Evolutionary conservation across 208 protist species (phyloP).

Genomic region (Crithidia bombi): DNA sequence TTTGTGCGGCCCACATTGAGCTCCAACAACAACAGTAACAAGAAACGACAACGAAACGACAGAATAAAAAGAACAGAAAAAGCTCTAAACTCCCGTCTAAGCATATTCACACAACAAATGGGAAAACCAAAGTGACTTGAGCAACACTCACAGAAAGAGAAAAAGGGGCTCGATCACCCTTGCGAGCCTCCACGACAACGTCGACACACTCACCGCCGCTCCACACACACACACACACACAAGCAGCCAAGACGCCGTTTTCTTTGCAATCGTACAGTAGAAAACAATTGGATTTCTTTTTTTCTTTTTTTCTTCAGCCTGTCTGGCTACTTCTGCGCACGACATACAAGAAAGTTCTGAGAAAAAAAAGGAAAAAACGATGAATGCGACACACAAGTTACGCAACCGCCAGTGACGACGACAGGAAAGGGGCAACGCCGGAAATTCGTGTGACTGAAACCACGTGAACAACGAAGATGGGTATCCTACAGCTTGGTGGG

Average conservation of each 20-base stretch:
- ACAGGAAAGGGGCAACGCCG: too few species aligned
- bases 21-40: neutral
- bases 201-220: neutral
- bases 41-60: conserved; percentile 1
- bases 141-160: neutral
- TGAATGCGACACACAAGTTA: conserved; percentile 5
- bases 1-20: too few species aligned
- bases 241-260: neutral
- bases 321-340: neutral
- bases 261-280: neutral
- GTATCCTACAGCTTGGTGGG: too few species aligned
- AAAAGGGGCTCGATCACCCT: neutral
- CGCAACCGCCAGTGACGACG: neutral
- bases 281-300: neutral
- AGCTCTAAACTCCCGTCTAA: too few species aligned
- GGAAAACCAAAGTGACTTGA: neutral
- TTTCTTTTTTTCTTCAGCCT: neutral
- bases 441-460: too few species aligned
- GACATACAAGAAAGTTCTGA: neutral
- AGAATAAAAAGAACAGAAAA: conserved; percentile 4
- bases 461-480: too few species aligned
- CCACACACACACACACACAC: neutral
- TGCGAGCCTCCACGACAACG: too few species aligned
- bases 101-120: neutral
- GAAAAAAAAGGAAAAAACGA: neutral